Conservation (phyloP, 2,329 filamentous ascomycete species). For the Xylariaceae sp. region DNA sequence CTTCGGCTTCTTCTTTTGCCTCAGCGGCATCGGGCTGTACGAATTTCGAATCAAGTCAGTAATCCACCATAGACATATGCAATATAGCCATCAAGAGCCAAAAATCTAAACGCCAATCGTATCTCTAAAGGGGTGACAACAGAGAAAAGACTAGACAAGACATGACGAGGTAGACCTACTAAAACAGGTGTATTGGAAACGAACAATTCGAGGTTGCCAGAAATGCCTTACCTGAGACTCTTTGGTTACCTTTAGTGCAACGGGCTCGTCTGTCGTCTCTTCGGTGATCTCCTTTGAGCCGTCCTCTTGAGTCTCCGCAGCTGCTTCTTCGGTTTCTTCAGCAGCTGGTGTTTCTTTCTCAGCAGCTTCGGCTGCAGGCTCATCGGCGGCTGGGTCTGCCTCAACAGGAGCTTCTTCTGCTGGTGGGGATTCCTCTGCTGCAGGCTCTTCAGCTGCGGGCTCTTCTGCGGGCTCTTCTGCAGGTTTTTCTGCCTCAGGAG, state of each 20-base stretch:
- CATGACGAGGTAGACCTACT: constrained; percentile 20
- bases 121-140: too few relatives aligned
- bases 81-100: constrained; percentile 3
- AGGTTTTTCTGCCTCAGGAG: constrained; percentile 8
- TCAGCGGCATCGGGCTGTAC: constrained; percentile 18
- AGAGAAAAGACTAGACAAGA: constrained; percentile 8
- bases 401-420: background rate
- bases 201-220: constrained; percentile 20
- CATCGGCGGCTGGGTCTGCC: background rate
- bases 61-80: background rate
- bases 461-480: constrained; percentile 11
- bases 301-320: constrained; percentile 6
- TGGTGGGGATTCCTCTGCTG: constrained; percentile 3
- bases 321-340: constrained; percentile 1
- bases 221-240: constrained; percentile 22
- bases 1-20: constrained; percentile 21
- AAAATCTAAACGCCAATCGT: constrained; percentile 12
- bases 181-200: constrained; percentile 20
- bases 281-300: constrained; percentile 6
- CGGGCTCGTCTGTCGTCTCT: constrained; percentile 13
- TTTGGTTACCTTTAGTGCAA: constrained; percentile 11
- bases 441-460: background rate
- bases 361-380: constrained; percentile 1
- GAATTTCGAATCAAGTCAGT: constrained; percentile 5
- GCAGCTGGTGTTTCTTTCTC: constrained; percentile 7